These are phyloP conservation scores for Wallacemonas sp. DNA, from an alignment of 208 protist genomes.

Conservation along the genomic window DNA sequence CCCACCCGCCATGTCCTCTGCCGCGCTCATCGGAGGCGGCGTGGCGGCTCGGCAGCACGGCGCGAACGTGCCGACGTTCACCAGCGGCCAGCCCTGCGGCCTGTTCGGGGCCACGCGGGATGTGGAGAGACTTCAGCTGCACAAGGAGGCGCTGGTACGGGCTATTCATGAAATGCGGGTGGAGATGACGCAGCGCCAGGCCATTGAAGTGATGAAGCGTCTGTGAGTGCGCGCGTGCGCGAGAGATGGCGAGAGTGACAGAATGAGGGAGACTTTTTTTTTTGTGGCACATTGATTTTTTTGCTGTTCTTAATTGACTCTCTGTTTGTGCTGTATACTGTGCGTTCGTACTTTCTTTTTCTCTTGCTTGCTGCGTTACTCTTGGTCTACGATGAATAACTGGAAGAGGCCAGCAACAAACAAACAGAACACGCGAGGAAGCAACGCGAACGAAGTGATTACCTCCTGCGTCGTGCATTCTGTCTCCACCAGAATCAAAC, in stretches of 20 bases:
- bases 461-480: no score
- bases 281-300: no score
- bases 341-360: no score
- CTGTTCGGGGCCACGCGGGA: conserved; percentile 54
- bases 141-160: conserved; percentile 38
- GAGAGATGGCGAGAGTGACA: no score
- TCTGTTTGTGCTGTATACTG: no score
- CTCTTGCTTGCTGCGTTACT: no score
- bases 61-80: conserved; percentile 1
- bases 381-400: background rate
- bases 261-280: no score
- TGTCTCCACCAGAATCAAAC: no score
- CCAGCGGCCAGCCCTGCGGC: conserved; percentile 35
- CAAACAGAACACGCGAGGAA: background rate
- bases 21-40: background rate
- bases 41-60: background rate
- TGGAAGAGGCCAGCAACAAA: background rate
- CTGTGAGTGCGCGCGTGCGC: conserved; percentile 16
- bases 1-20: background rate
- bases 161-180: conserved; percentile 58
- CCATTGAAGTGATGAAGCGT: conserved; percentile 37
- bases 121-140: conserved; percentile 37
- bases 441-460: background rate
- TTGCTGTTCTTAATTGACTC: no score
- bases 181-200: conserved; percentile 54